Base-by-base conservation (phyloP, 495 filamentous ascomycete genomes). In the Penicillium soppii region DNA sequence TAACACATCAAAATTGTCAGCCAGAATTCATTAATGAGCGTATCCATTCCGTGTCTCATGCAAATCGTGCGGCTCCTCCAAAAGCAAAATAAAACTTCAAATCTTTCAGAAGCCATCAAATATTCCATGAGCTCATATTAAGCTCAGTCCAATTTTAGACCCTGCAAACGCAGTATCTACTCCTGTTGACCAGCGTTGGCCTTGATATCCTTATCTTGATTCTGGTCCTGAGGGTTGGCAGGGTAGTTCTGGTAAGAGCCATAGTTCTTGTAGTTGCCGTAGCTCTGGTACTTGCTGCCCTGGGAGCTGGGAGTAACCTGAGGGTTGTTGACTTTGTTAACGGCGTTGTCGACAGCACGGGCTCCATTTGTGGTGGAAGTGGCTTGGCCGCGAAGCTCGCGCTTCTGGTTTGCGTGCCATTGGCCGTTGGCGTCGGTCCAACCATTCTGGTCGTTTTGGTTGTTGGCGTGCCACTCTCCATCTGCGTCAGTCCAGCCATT, bases 11-110 rank as follows among this genome's bases (percentile, higher is more conserved):
- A 17, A 37, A 26, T 40, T 25, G 50, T 52, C 16, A 19, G n/a
- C 25, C 33, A 53, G 38, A 32, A 45, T 33, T 50, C 33, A 50
- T 53, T 43, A 64, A 64, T 40, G 61, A 64, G 54, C 32, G 61
- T 64, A 64, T 64, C 20, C 43, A 58, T 58, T 61, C 61, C 61
- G 58, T 58, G 54, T 53, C 33, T 61, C 58, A 47, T 58, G 30
- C 22, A 41, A 61, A 58, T 54, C 39, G 53, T 48, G 38, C 49
- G 41, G 25, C 48, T 39, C 43, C 37, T 55, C 13, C 48, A 53
- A 39, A 15, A 32, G 15, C 10, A 45, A 45, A 22, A 32, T 38
- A 21, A 41, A 4, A 51, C 9, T 5, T 33, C 23, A 20, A 51
- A 16, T n/a, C n/a, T n/a, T n/a, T n/a, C n/a, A n/a, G n/a, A n/a